Percentiles rank a stretch among this genome's conserved stretches.
These are phyloP conservation scores for Xanthoconium stramineum DNA, from an alignment of 768 basidiomycete species.

Conservation along the genomic window DNA sequence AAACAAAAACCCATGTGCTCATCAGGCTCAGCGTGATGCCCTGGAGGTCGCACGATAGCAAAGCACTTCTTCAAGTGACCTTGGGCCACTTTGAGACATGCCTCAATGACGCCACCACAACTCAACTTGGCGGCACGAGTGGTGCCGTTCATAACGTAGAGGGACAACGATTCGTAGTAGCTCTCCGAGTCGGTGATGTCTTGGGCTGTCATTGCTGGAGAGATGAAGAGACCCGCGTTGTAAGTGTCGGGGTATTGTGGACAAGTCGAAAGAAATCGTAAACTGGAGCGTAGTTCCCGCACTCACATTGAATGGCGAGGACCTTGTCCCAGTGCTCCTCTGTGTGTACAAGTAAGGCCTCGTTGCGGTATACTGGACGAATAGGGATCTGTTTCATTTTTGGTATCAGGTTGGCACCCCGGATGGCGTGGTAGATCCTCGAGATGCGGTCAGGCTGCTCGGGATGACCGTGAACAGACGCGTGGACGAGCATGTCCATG, in stretches of 20 bases:
- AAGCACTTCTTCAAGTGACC: constrained; percentile 80
- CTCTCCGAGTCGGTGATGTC: constrained; percentile 70
- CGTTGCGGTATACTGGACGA: constrained; percentile 67
- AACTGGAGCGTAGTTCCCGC: not conserved
- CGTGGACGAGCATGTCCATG: constrained; percentile 82
- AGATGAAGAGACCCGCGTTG: constrained; percentile 9
- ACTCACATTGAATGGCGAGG: constrained; percentile 75
- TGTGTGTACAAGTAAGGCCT: constrained; percentile 87
- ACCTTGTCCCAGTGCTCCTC: constrained; percentile 93
- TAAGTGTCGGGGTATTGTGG: constrained; percentile 10
- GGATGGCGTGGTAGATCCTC: constrained; percentile 66
- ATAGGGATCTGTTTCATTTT: constrained; percentile 80
- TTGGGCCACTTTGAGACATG: constrained; percentile 80
- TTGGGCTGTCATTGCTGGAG: constrained; percentile 68
- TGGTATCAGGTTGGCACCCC: constrained; percentile 52
- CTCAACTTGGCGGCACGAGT: constrained; percentile 83
- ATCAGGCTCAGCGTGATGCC: constrained; percentile 97
- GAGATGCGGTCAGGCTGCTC: constrained; percentile 76
- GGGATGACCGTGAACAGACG: constrained; percentile 66
- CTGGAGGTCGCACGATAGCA: constrained; percentile 95
- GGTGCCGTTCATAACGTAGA: constrained; percentile 87
- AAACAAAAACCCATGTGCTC: constrained; percentile 99
- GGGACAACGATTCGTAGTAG: constrained; percentile 88
- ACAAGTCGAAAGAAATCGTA: constrained; percentile 3
- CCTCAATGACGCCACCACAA: constrained; percentile 94